phyloP scores from a whole-genome alignment of 768 basidiomycete species.

The Mycena olivaceomarginata region DNA sequence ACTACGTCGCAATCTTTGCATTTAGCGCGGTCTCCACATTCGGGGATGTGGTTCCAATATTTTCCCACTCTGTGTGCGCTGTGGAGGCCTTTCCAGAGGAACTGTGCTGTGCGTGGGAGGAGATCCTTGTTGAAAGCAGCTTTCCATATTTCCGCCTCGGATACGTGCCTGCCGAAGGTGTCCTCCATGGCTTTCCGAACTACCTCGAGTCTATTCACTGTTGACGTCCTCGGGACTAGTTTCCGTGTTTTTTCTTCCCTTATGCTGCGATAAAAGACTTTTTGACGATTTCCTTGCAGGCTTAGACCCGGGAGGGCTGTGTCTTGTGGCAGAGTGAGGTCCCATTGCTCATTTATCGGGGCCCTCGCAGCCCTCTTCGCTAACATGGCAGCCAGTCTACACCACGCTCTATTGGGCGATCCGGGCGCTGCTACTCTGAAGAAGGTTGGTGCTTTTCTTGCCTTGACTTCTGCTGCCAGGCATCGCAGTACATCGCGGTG shows the following conservation, averaged over 20 bases:
- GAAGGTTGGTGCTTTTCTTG: background rate
- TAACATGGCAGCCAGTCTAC: background rate
- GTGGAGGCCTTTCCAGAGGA: too few relatives aligned
- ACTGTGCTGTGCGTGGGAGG: background rate
- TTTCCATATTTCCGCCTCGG: background rate
- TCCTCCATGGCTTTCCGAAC: background rate
- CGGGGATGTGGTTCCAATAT: too few relatives aligned
- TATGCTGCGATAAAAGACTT: slow-evolving; percentile 8
- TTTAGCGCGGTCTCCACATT: too few relatives aligned
- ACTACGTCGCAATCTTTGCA: too few relatives aligned
- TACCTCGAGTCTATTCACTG: background rate
- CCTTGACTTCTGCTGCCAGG: background rate
- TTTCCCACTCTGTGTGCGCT: too few relatives aligned
- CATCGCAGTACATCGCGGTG: too few relatives aligned
- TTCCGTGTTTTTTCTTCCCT: slow-evolving; percentile 1
- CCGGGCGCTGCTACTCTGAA: background rate
- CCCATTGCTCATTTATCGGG: background rate
- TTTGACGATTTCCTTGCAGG: slow-evolving; percentile 6
- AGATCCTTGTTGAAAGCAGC: background rate
- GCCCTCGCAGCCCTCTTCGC: background rate
- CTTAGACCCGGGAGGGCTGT: background rate
- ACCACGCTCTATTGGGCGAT: background rate
- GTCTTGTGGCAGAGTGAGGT: background rate
- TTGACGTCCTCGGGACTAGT: background rate
- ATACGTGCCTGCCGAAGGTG: background rate